Percentiles rank a stretch among this genome's conserved stretches.
These are phyloP conservation scores for Penicillium waksmanii DNA, from an alignment of 495 filamentous ascomycete species.

Conservation along the genomic window DNA sequence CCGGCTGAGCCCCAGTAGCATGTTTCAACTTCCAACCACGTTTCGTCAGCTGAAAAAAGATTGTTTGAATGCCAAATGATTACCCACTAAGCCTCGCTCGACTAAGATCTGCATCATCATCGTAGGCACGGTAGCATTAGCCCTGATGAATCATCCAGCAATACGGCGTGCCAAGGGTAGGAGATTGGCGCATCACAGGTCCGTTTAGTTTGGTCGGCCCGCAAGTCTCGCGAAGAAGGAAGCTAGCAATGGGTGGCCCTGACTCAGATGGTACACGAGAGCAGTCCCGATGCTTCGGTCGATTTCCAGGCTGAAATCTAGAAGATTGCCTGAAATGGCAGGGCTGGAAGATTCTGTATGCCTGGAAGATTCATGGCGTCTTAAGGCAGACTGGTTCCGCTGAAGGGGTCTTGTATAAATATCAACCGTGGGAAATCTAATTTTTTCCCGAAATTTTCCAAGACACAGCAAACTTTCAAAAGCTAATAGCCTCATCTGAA, in stretches of 20 bases:
- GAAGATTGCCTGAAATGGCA: slow-evolving; percentile 19
- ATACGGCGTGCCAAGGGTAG: slow-evolving; percentile 10
- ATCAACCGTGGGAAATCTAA: background rate
- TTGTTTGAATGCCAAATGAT: background rate
- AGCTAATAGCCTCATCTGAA: too few species aligned
- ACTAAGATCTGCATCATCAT: slow-evolving; percentile 11
- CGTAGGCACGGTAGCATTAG: slow-evolving; percentile 15
- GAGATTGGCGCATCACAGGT: background rate
- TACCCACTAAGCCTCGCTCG: slow-evolving; percentile 5
- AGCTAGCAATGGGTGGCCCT: slow-evolving; percentile 16
- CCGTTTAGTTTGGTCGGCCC: background rate
- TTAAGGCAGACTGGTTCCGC: slow-evolving; percentile 1
- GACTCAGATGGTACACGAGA: slow-evolving; percentile 25
- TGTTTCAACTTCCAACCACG: slow-evolving; percentile 21
- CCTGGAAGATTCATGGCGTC: slow-evolving; percentile 17
- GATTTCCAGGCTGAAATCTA: slow-evolving; percentile 10
- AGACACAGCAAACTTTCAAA: too few species aligned
- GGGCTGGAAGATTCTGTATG: slow-evolving; percentile 14
- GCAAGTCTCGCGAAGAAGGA: background rate
- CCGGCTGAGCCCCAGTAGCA: slow-evolving; percentile 10
- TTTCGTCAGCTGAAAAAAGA: slow-evolving; percentile 16
- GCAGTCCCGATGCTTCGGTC: slow-evolving; percentile 1
- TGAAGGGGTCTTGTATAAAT: slow-evolving; percentile 11
- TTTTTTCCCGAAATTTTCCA: background rate
- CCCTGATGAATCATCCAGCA: background rate